These are phyloP conservation scores for Trifolium repens DNA, from an alignment of 306 rosid genomes.

Conservation along the genomic window DNA sequence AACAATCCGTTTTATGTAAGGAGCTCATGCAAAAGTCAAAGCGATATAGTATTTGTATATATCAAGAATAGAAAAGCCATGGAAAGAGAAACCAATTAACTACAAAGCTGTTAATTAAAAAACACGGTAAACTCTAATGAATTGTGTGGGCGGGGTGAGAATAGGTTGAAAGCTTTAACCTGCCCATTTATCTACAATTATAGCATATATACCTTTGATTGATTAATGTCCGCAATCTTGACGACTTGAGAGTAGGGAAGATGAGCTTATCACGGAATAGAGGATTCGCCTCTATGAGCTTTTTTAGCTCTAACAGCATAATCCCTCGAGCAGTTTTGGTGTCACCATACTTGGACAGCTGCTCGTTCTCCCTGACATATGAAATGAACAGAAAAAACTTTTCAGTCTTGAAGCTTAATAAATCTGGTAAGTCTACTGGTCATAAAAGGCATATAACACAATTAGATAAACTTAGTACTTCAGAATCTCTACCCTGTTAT, in stretches of 20 bases:
- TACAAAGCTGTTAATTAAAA: conserved; percentile 9
- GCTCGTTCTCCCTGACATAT: conserved; percentile 78
- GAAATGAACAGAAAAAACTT: conserved; percentile 30
- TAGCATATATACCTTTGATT: conserved; percentile 74
- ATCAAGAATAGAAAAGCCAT: background rate
- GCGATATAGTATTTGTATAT: conserved; percentile 4
- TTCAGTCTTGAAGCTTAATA: conserved; percentile 5
- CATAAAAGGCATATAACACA: conserved; percentile 18
- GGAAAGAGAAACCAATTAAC: conserved; percentile 19
- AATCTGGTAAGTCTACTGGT: conserved; percentile 10
- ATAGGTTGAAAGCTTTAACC: conserved; percentile 16
- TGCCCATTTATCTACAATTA: conserved; percentile 30
- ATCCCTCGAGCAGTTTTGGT: conserved; percentile 83
- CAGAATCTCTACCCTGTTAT: conserved; percentile 15
- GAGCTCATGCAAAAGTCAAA: conserved; percentile 20
- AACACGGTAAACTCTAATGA: conserved; percentile 14
- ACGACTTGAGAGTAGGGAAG: conserved; percentile 73
- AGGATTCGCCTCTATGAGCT: conserved; percentile 84
- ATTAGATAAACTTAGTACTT: conserved; percentile 1
- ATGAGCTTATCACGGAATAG: conserved; percentile 78
- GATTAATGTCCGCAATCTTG: conserved; percentile 80
- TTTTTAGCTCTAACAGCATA: conserved; percentile 83
- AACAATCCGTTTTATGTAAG: background rate
- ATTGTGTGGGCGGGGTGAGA: conserved; percentile 13
- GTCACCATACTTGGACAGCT: conserved; percentile 85